Evolutionary conservation across 805 yeast genomes (phyloP).

Genomic region (Metschnikowia bowlesiae): DNA sequence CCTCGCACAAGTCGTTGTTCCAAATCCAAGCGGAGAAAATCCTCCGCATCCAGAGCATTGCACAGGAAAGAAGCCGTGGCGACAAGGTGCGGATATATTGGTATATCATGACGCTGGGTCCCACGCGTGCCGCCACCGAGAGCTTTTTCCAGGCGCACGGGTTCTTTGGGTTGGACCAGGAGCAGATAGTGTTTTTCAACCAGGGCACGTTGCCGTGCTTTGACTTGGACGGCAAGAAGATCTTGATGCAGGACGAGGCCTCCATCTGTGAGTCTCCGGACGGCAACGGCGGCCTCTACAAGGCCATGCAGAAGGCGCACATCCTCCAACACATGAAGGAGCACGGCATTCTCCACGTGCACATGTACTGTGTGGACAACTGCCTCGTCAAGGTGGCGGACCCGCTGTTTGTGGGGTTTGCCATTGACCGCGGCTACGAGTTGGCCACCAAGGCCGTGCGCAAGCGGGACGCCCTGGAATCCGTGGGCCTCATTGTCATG

Average conservation of each 20-base stretch:
- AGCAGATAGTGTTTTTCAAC: conserved; percentile 74
- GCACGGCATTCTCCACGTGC: conserved; percentile 80
- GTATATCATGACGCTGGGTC: conserved; percentile 94
- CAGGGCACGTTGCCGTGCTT: conserved; percentile 96
- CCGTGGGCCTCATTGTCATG: conserved; percentile 86
- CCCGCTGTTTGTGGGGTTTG: conserved; percentile 83
- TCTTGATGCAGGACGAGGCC: conserved; percentile 55
- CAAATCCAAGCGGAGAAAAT: conserved; percentile 92
- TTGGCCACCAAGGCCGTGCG: conserved; percentile 94
- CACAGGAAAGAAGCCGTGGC: conserved; percentile 19
- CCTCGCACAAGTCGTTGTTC: conserved; percentile 78
- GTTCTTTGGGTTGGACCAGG: conserved; percentile 64
- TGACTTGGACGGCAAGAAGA: conserved; percentile 59
- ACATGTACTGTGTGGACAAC: conserved; percentile 97
- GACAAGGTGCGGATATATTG: conserved; percentile 50
- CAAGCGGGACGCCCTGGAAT: conserved; percentile 80
- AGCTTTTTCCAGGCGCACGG: conserved; percentile 54
- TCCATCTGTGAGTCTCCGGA: conserved; percentile 84
- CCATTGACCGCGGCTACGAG: conserved; percentile 60
- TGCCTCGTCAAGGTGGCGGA: conserved; percentile 89
- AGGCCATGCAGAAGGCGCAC: conserved; percentile 64
- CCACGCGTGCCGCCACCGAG: conserved; percentile 76
- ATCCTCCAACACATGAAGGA: conserved; percentile 62
- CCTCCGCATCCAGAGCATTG: conserved; percentile 54
- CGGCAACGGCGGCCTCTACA: conserved; percentile 96